Evolutionary conservation across 106 monocot genomes (phyloP), one percentile per base, ranked within the genome.

Genomic region (Phalaenopsis aphrodite): DNA sequence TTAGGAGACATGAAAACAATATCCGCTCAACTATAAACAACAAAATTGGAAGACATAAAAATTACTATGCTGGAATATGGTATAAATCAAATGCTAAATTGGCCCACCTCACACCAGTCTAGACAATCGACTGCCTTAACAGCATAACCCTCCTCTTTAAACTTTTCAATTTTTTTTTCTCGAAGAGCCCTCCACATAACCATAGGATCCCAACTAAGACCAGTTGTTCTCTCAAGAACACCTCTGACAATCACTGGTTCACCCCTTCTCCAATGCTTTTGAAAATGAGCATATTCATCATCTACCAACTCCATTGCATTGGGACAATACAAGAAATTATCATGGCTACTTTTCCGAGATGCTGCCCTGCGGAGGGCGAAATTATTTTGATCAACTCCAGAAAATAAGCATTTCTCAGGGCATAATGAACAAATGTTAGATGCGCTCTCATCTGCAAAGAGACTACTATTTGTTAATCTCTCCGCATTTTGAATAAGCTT

Each of bases 41-140:
- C 52, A 61, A 21, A 5, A 21, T 61, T 18, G 5, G 8, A 18
- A 61, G 6, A 61, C 21, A 61, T 21, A n/a, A 61, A 61, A n/a
- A 61, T 21, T 61, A 21, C 61, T 61, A 61, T n/a, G 21, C 61
- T 61, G 61, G 61, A 61, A 21, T 21, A 61, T n/a, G 10, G 21
- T 6, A 61, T 23, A 38, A 69, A 69, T 69, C 12, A 55, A 69
- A 39, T 39, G 39, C 10, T 39, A 39, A 38, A 69, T 61, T 69
- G 21, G 12, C 69, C 41, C 43, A 87, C 87, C 87, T 87, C 87
- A 61, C 87, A 80, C 84, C 84, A 87, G 65, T 87, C 84, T 17
- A 84, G 77, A 79, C 87, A 87, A 78, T 87, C 87, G 82, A 87
- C 82, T 18, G 84, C 84, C 76, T 81, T 87, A 21, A 87, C 87